Evolutionary conservation across 352 stramenopile species (phyloP).

Genomic region (Lagenidium giganteum): DNA sequence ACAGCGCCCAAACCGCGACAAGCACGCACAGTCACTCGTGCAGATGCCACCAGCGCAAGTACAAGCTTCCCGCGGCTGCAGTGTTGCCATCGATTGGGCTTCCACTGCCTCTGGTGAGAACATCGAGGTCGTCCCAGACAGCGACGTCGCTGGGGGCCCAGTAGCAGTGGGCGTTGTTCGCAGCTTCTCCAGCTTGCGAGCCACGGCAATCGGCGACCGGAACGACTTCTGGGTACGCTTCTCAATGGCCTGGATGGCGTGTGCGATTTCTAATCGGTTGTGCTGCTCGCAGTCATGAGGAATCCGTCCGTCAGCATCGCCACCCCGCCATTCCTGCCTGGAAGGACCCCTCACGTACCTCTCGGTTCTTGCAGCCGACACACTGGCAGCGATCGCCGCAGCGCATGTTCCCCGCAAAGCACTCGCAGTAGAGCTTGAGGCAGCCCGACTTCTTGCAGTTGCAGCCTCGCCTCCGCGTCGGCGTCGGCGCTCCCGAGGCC

Average conservation of each 20-base stretch:
- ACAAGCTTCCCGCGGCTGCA: slow-evolving; percentile 18
- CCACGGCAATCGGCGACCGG: slow-evolving; percentile 21
- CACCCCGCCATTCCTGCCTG: not conserved
- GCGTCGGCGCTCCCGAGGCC: slow-evolving; percentile 9
- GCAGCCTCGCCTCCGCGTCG: slow-evolving; percentile 58
- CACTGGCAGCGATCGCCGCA: slow-evolving; percentile 71
- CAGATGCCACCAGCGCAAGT: slow-evolving; percentile 35
- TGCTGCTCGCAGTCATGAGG: slow-evolving; percentile 13
- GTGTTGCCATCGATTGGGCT: not conserved
- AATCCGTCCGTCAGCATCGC: not conserved
- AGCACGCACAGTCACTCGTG: slow-evolving; percentile 35
- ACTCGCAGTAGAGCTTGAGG: slow-evolving; percentile 92
- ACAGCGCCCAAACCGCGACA: slow-evolving; percentile 33
- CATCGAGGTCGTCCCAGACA: not conserved
- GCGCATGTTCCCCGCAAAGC: slow-evolving; percentile 46
- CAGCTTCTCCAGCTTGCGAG: slow-evolving; percentile 18
- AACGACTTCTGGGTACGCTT: slow-evolving; percentile 46
- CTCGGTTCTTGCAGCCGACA: slow-evolving; percentile 69
- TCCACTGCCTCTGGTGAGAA: too few relatives aligned
- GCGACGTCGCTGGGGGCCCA: not conserved
- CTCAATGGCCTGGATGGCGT: slow-evolving; percentile 47
- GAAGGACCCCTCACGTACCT: slow-evolving; percentile 10
- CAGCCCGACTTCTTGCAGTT: slow-evolving; percentile 97
- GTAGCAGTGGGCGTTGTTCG: slow-evolving; percentile 10
- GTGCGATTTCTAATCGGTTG: slow-evolving; percentile 48